Evolutionary conservation across 2,329 filamentous ascomycete species (phyloP).

Genomic region (Penicillium sp.): DNA sequence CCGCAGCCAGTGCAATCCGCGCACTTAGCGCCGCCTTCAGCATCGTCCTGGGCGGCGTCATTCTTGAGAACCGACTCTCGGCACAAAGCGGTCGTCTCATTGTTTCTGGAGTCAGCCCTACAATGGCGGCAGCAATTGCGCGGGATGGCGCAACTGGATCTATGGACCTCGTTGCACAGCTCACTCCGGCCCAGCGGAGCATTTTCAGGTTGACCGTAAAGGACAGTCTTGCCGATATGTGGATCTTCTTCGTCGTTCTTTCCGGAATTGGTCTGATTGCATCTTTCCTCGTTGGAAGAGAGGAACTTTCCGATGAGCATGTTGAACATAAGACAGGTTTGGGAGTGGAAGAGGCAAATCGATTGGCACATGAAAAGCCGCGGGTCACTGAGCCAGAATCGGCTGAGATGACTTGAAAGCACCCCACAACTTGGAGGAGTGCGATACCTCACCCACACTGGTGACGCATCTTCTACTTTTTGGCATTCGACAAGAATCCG

Average conservation of each 20-base stretch:
- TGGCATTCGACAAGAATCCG: slow-evolving; percentile 1
- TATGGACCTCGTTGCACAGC: not conserved
- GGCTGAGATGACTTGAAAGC: not conserved
- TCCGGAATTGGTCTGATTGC: not conserved
- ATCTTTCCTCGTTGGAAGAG: not conserved
- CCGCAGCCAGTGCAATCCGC: not conserved
- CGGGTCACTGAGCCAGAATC: not conserved
- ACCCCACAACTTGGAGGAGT: not conserved
- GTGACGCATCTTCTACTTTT: not conserved
- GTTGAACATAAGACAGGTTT: slow-evolving; percentile 9
- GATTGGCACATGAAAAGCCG: slow-evolving; percentile 6
- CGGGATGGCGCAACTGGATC: not conserved
- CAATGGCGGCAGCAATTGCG: not conserved
- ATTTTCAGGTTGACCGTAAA: not conserved
- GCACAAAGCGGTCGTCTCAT: not conserved
- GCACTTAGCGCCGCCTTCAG: not conserved
- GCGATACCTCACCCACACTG: not conserved
- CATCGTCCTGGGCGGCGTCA: not conserved
- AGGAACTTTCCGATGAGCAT: slow-evolving; percentile 1
- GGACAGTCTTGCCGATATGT: slow-evolving; percentile 1
- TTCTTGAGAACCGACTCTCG: slow-evolving; percentile 1
- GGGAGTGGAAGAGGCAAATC: slow-evolving; percentile 7
- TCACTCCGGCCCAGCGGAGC: not conserved
- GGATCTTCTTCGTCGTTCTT: not conserved
- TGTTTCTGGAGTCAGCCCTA: not conserved